Evolutionary conservation across 2,329 filamentous ascomycete species (phyloP), one percentile per base, ranked within the genome.

Genomic region (Neospermospora avenae): DNA sequence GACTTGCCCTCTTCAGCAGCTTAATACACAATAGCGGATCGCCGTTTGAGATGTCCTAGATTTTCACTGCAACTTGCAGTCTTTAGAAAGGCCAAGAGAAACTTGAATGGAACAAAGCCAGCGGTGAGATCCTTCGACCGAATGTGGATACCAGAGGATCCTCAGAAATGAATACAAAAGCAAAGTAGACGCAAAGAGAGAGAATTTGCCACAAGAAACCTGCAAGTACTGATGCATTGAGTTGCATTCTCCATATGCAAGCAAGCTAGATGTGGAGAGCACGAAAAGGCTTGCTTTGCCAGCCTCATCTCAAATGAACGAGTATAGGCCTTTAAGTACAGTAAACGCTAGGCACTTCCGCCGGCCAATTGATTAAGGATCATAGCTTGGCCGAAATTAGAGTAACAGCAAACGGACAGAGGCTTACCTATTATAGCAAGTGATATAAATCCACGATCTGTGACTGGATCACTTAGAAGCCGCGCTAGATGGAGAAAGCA

Each of bases 371-470:
- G 28, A 6, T n/a, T 8, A 34, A 34, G 8, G 16, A 25, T 25
- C 28, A 49, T 34, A 25, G 31, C 46, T 49, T 49, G 46, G 46
- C 46, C 46, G 46, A 49, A 49, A 49, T 34, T 49, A 49, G 28
- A 49, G 46, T 49, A 31, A 49, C 25, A 20, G 25, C n/a, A 31
- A 31, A 31, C 14, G 31, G 13, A 49, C 20, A 35, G 28, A 18
- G 46, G 20, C 31, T n/a, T 28, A 20, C 28, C 28, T 5, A 49
- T 22, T 28, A n/a, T 16, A 11, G 46, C 28, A n/a, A 49, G 46
- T n/a, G 55, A 49, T 41, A 54, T 41, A 41, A 54, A 54, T 42
- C 20, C 51, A 54, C 51, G 51, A 54, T 54, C 51, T 54, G 51
- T 54, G 51, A 31, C 35, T 54, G 51, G 51, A 35, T 28, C n/a